Conservation (phyloP, 1,284 basidiomycete genomes). For the Irpex sp. region DNA sequence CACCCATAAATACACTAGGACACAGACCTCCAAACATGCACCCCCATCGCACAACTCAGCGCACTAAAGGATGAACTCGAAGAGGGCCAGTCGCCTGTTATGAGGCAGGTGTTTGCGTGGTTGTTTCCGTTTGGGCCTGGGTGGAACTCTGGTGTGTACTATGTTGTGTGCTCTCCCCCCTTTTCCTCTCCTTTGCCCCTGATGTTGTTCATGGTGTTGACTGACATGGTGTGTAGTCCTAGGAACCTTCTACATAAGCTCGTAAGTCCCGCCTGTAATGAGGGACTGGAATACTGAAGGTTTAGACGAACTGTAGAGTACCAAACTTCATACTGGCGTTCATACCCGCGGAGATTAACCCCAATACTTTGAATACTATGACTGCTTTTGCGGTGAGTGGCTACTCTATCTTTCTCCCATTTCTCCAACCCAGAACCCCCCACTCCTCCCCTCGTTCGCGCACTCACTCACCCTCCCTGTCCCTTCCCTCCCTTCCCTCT, state of each 20-base stretch:
- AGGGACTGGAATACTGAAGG: not conserved
- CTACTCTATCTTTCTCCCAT: too few relatives aligned
- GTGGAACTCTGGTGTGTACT: constrained; percentile 70
- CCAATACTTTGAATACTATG: constrained; percentile 86
- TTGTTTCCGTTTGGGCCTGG: constrained; percentile 86
- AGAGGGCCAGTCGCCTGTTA: constrained; percentile 61
- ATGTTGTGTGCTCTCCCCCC: too few relatives aligned
- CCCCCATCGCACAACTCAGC: constrained; percentile 53
- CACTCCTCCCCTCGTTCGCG: too few relatives aligned
- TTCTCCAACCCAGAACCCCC: too few relatives aligned
- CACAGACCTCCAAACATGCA: constrained; percentile 33
- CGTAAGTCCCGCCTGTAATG: constrained; percentile 49
- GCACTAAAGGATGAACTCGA: constrained; percentile 58
- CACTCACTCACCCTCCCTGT: too few relatives aligned
- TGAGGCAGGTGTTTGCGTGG: constrained; percentile 73
- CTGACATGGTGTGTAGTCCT: constrained; percentile 55
- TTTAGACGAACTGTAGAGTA: constrained; percentile 45
- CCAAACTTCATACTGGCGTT: constrained; percentile 91
- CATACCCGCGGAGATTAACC: constrained; percentile 82
- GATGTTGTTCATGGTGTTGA: too few relatives aligned
- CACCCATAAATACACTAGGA: constrained; percentile 23
- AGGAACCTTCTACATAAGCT: constrained; percentile 92
- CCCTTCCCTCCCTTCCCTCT: too few relatives aligned
- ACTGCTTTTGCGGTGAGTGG: constrained; percentile 75
- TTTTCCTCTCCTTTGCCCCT: too few relatives aligned